Evolutionary conservation across 2,329 filamentous ascomycete species (phyloP).

Genomic region (Xylaria sp.): DNA sequence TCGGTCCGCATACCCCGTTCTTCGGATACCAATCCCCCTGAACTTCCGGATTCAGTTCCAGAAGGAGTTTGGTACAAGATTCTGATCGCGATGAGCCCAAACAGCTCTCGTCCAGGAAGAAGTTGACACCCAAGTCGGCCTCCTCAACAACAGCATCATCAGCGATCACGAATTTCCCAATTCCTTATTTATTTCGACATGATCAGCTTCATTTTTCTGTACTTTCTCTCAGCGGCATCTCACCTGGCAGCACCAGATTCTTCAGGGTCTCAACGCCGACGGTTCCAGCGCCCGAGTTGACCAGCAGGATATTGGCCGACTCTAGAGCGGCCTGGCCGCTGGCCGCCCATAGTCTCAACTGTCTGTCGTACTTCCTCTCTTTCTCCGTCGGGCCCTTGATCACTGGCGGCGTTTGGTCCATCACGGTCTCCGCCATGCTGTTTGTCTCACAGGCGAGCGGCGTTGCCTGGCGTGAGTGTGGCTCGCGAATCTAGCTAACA

Average conservation of each 20-base stretch:
- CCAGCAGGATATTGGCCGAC: conserved; percentile 80
- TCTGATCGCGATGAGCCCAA: conserved; percentile 74
- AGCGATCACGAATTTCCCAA: conserved; percentile 86
- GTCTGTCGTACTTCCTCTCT: conserved; percentile 83
- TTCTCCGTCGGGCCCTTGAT: conserved; percentile 54
- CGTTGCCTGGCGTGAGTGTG: neutral
- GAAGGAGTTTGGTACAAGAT: conserved; percentile 68
- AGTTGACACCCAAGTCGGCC: conserved; percentile 87
- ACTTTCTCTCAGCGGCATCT: conserved; percentile 8
- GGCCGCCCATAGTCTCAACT: conserved; percentile 91
- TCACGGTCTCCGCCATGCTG: conserved; percentile 42
- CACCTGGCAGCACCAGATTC: conserved; percentile 89
- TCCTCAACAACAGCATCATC: conserved; percentile 74
- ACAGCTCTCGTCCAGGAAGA: conserved; percentile 80
- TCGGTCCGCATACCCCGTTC: conserved; percentile 33
- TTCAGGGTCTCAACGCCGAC: conserved; percentile 89
- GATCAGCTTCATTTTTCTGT: neutral
- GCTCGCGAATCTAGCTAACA: neutral
- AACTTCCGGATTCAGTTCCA: conserved; percentile 91
- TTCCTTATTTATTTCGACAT: conserved; percentile 46
- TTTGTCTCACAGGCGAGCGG: conserved; percentile 9
- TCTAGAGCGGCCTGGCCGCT: conserved; percentile 87
- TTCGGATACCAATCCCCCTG: conserved; percentile 64
- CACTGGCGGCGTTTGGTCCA: conserved; percentile 42
- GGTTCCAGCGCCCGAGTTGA: conserved; percentile 83